Percentiles rank a stretch among this genome's conserved stretches.
Evolutionary conservation across 768 basidiomycete species (phyloP).

Genomic region (Macrocybe gigantea): DNA sequence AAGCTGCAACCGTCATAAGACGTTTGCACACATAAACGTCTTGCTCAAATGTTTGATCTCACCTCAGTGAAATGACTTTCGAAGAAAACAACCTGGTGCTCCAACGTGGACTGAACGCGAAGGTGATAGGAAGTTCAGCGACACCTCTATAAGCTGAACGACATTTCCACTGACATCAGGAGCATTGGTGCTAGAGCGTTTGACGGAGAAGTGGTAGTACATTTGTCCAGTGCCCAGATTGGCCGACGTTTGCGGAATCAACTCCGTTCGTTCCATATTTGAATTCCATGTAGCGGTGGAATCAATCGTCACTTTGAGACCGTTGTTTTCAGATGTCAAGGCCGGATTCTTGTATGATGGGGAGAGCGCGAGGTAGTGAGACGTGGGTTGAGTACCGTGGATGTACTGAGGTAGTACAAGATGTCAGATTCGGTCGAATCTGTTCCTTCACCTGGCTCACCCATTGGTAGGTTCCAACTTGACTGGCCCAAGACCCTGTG

Average conservation of each 20-base stretch:
- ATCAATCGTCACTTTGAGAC: constrained; percentile 51
- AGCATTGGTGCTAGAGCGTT: constrained; percentile 39
- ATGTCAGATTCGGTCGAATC: not conserved
- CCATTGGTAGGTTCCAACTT: constrained; percentile 56
- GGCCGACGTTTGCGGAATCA: constrained; percentile 39
- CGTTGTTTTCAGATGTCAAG: constrained; percentile 40
- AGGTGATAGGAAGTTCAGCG: not conserved
- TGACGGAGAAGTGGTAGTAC: constrained; percentile 61
- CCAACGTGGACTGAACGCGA: constrained; percentile 35
- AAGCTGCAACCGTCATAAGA: constrained; percentile 23
- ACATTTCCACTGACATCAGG: constrained; percentile 35
- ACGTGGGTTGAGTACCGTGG: constrained; percentile 46
- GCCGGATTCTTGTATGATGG: constrained; percentile 57
- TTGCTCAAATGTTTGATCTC: not conserved
- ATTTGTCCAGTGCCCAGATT: constrained; percentile 54
- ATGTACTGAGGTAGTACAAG: constrained; percentile 32
- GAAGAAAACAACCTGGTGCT: constrained; percentile 61
- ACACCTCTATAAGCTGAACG: too few species aligned
- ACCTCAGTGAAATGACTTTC: constrained; percentile 62
- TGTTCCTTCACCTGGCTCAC: constrained; percentile 16
- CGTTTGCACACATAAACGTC: not conserved
- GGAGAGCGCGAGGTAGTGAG: constrained; percentile 45
- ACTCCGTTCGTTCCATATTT: constrained; percentile 40
- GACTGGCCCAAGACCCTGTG: constrained; percentile 51
- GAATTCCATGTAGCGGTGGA: constrained; percentile 50